A percentile compares a stretch with the other conserved stretches of the same genome.
These are phyloP conservation scores for Acaromyces ingoldii DNA, from an alignment of 1,284 basidiomycete genomes.

Conservation along the genomic window DNA sequence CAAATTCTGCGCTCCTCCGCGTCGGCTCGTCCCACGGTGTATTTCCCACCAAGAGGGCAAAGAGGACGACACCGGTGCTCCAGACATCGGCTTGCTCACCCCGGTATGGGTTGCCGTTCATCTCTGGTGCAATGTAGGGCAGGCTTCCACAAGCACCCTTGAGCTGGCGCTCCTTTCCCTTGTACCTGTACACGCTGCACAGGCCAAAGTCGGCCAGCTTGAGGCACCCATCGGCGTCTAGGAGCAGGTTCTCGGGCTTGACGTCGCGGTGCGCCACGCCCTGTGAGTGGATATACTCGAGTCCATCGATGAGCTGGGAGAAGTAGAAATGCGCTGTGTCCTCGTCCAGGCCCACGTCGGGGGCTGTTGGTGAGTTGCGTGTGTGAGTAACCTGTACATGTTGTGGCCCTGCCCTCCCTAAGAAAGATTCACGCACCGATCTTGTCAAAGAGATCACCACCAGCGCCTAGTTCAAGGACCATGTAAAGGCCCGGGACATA, in stretches of 20 bases:
- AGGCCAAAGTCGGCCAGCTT: slow-evolving; percentile 96
- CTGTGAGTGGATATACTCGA: slow-evolving; percentile 69
- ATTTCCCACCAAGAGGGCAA: slow-evolving; percentile 84
- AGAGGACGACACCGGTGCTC: slow-evolving; percentile 94
- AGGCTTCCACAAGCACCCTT: slow-evolving; percentile 73
- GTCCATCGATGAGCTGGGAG: slow-evolving; percentile 74
- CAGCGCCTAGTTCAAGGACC: slow-evolving; percentile 83
- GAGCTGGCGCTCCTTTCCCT: slow-evolving; percentile 63
- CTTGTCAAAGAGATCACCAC: slow-evolving; percentile 96
- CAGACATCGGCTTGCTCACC: slow-evolving; percentile 90
- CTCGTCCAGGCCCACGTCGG: slow-evolving; percentile 79
- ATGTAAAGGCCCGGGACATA: slow-evolving; percentile 68
- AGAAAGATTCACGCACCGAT: slow-evolving; percentile 66
- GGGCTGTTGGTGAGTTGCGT: too few species aligned
- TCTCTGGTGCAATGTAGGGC: slow-evolving; percentile 88
- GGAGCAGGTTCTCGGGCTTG: slow-evolving; percentile 55
- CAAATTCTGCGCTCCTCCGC: slow-evolving; percentile 69
- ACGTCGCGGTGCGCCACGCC: slow-evolving; percentile 55
- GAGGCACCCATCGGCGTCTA: slow-evolving; percentile 59
- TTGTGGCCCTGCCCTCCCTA: too few species aligned
- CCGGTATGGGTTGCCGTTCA: slow-evolving; percentile 61
- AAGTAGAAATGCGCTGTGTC: slow-evolving; percentile 90
- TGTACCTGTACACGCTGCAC: slow-evolving; percentile 83
- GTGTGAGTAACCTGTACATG: too few species aligned
- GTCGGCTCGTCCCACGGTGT: slow-evolving; percentile 98